Base-by-base conservation (phyloP, 768 basidiomycete genomes). In the Termitomyces sp. region DNA sequence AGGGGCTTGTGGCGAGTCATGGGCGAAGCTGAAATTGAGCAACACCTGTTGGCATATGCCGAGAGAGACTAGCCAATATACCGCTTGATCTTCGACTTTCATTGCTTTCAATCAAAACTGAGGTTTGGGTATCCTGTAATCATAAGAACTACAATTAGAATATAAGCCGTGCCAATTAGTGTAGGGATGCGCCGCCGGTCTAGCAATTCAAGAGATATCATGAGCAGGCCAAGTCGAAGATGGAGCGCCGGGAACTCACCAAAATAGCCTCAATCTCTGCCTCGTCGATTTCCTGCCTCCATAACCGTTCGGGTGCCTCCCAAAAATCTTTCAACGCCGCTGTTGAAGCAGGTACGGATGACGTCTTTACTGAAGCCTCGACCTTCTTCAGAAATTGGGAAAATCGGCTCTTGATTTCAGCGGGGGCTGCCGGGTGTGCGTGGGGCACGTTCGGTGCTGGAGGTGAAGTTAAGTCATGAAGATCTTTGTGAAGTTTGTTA, bases 31-130 rank as follows among this genome's bases (percentile, higher is more conserved):
- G 91, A 93, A 70, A 84, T 93, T 37, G 91, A 93, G 71, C 70
- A 80, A 62, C 82, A 91, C 68, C 68, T 93, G 68, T 71, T 91
- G 49, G 92, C 91, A 53, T 93, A 92, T 60, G 92, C 90, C 44
- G 91, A 93, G 78, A 92, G 89, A 70, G 91, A 93, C 70, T 93
- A 74, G 77, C 46, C 42, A 58, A 59, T 59, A 59, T 53, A 59
- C 54, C 53, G 45, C 1, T 49, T 57, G 32, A 8, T 47, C 19
- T 55, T 34, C 19, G 34, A n/a, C 15, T 46, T 19, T 7, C 28
- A 7, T 35, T 35, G 35, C 21, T 50, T 38, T 41, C 40, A 38
- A n/a, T 24, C 52, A 28, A 28, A 40, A 32, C 7, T 45, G 21
- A 45, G 28, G 41, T 26, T 44, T 49, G 30, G 51, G 32, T 49